Evolutionary conservation across 805 yeast genomes (phyloP).

Genomic region (Suhomyces prunicola): DNA sequence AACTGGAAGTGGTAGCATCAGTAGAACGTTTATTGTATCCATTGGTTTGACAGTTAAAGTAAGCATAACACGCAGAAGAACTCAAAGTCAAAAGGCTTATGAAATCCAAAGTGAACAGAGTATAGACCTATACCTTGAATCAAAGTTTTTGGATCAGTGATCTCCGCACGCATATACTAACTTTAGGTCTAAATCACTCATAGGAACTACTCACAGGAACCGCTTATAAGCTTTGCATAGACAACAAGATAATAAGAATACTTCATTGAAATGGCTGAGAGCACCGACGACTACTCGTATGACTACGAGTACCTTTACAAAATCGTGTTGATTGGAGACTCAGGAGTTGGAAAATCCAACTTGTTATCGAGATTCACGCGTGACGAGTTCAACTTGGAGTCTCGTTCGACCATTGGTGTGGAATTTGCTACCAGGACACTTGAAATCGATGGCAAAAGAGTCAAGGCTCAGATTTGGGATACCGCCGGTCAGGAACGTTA

Average conservation of each 20-base stretch:
- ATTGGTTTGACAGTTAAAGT: background rate
- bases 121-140: too few relatives aligned
- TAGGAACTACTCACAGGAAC: background rate
- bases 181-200: background rate
- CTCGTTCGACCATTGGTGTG: conserved; percentile 94
- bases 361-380: conserved; percentile 89
- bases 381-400: conserved; percentile 91
- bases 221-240: background rate
- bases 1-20: background rate
- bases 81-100: too few relatives aligned
- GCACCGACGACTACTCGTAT: conserved; percentile 45
- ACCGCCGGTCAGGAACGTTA: conserved; percentile 99
- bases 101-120: too few relatives aligned
- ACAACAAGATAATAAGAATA: background rate
- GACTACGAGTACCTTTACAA: conserved; percentile 93
- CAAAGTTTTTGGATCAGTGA: too few relatives aligned
- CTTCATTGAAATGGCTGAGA: conserved; percentile 32
- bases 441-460: conserved; percentile 77
- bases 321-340: conserved; percentile 94
- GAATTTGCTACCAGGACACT: conserved; percentile 97
- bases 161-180: background rate
- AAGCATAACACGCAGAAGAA: too few relatives aligned
- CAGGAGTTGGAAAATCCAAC: conserved; percentile 96
- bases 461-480: conserved; percentile 95
- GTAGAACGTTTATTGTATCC: background rate